Base-by-base conservation (phyloP, 2,329 filamentous ascomycete genomes). In the Aquanectria penicillioides region DNA sequence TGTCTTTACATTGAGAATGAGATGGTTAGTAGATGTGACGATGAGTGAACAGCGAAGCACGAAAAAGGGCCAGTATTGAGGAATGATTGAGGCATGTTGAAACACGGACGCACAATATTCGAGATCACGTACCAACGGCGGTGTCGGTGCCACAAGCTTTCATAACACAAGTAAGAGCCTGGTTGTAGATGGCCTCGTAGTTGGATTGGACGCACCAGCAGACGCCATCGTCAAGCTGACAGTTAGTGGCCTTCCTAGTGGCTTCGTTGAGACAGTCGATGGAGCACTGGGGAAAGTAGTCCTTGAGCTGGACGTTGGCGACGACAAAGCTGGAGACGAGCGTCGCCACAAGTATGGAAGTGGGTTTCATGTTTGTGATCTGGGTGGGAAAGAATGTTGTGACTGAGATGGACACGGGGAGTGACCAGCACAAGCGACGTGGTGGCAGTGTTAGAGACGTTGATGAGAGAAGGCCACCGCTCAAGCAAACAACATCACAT, bases 221-320 rank as follows among this genome's bases (percentile, higher is more conserved):
- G 7, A 61, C 61, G 36, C 62, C 61, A 28, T 75, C 73, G 12
- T 61, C 59, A 4, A 57, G 29, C 8, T 48, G 48, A 56, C 72
- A 75, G 43, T 56, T 41, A 18, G 68, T 70, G 9, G 65, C 66
- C 12, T 60, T 47, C 17, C 58, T 18, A 28, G 64, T 69, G 23
- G 65, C 71, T 2, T 70, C 46, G 37, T 56, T 23, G 44, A 75
- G 65, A 50, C 72, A 75, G 17, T 67, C 36, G n/a, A 71, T 31
- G 12, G 71, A 65, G 57, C 73, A 75, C 36, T 67, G 49, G 28
- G 73, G 72, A 50, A 73, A 67, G 38, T 58, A 67, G 46, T 70
- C 67, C 25, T 54, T 31, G 17, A 46, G 52, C 20, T 61, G 25
- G n/a, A 49, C 53, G 10, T 66, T 57, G 18, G 68, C 65, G 12